Base-by-base conservation (phyloP, 225 moss, liverwort and hornwort genomes). In the Sphagnum tenellum region DNA sequence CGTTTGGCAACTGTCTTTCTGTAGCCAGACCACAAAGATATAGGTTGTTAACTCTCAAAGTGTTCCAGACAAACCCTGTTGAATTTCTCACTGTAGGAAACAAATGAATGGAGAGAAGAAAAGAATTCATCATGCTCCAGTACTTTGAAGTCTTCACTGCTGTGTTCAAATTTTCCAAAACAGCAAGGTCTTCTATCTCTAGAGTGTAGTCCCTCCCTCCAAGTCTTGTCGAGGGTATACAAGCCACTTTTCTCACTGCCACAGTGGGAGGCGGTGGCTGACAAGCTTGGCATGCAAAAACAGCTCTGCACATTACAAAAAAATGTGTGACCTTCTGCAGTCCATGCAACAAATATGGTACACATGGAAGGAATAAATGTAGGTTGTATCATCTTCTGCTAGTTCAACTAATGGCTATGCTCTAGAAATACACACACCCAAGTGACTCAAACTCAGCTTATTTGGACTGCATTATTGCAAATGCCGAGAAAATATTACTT, bases 251-350 rank as follows among this genome's bases (percentile, higher is more conserved):
- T 3, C 49, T 54, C 57, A 49, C 50, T 11, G 44, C 5, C 63
- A 60, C 50, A 73, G 50, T 45, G 47, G 58, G 45, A 12, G 70
- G 76, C 67, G 78, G 78, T 12, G 79, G 89, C 71, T 94, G 91
- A 76, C 94, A 94, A 56, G 69, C 75, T 79, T 91, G 87, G 76
- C 94, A 94, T 59, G 94, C 91, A 73, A 85, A 94, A 11, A 85
- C 89, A 79, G 72, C 89, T 71, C 94, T 94, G 82, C 63, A 68
- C 68, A 53, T 63, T 66, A 75, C 64, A 62, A 46, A 59, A 61
- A 68, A 55, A 29, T 29, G 29, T 29, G 29, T 29, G 0, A 29
- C 29, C 29, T 29, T 29, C 29, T 1, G 1, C 29, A 29, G 1
- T 29, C 29, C 29, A 29, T 29, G 29, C 29, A 29, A 29, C 29